Conservation (phyloP, 106 monocot species). For the Narthecium ossifragum region DNA sequence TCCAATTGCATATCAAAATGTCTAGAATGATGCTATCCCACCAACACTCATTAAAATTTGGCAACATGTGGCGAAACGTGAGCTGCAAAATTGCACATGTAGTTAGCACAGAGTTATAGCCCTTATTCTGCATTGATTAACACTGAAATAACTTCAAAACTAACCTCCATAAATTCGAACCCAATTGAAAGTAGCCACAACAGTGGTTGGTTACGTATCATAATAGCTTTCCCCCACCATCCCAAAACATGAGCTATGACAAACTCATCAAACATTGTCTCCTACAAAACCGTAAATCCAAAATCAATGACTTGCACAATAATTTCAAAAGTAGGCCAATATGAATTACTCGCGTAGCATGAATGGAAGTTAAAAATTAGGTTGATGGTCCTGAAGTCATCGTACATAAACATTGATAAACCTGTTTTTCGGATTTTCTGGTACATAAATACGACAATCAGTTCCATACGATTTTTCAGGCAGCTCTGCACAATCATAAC, state of each 20-base stretch:
- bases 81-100: constrained; percentile 41
- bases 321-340: background rate
- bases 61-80: constrained; percentile 95
- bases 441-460: constrained; percentile 98
- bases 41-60: constrained; percentile 98
- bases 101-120: too few species aligned
- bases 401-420: constrained; percentile 99
- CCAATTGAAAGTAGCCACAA: constrained; percentile 96
- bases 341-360: background rate
- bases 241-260: constrained; percentile 95
- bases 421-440: constrained; percentile 86
- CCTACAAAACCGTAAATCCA: constrained; percentile 60
- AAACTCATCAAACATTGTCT: constrained; percentile 97
- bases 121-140: background rate
- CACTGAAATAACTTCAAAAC: background rate
- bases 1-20: constrained; percentile 93
- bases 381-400: constrained; percentile 38
- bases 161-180: constrained; percentile 94
- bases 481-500: constrained; percentile 48
- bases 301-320: constrained; percentile 36
- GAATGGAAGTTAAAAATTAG: constrained; percentile 7
- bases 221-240: constrained; percentile 99
- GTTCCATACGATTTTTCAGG: constrained; percentile 96
- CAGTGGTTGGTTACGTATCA: constrained; percentile 94
- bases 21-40: constrained; percentile 96